Conservation (phyloP, 495 filamentous ascomycete genomes). For the Venustampulla echinocandica region DNA sequence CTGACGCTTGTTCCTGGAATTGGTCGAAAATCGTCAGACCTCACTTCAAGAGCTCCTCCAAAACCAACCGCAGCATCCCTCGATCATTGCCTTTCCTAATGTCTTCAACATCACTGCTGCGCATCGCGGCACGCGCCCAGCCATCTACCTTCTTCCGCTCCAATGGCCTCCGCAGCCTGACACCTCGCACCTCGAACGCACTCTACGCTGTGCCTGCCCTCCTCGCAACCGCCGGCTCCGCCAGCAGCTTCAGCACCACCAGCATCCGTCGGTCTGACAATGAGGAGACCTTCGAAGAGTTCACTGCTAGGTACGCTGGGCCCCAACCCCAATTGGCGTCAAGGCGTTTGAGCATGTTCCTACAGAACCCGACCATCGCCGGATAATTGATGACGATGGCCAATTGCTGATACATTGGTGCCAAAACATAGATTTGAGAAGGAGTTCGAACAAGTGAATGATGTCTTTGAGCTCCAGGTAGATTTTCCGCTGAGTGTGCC, state of each 20-base stretch:
- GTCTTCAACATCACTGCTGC: conserved; percentile 62
- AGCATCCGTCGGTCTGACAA: conserved; percentile 49
- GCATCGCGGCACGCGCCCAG: conserved; percentile 60
- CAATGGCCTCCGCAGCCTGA: conserved; percentile 44
- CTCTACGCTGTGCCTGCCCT: conserved; percentile 36
- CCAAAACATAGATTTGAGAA: conserved; percentile 76
- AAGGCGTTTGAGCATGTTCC: conserved; percentile 16
- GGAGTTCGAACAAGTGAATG: conserved; percentile 94
- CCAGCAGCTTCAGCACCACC: conserved; percentile 62
- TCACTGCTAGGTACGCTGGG: conserved; percentile 89
- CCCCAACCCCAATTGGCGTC: conserved; percentile 11
- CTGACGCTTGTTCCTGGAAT: background rate
- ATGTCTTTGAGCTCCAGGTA: conserved; percentile 99
- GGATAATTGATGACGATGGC: background rate
- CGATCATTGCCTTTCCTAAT: conserved; percentile 36
- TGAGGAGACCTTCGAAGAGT: conserved; percentile 98
- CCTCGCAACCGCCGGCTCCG: conserved; percentile 42
- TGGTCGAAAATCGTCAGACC: conserved; percentile 7
- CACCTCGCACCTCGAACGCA: conserved; percentile 20
- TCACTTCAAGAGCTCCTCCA: conserved; percentile 6
- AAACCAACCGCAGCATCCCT: conserved; percentile 20
- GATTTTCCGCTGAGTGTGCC: conserved; percentile 24
- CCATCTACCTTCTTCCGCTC: conserved; percentile 53
- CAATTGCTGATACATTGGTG: conserved; percentile 20
- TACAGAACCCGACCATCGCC: conserved; percentile 8